These are phyloP conservation scores for Diospyros kaki DNA, from an alignment of 148 eudicot genomes.

Conservation along the genomic window DNA sequence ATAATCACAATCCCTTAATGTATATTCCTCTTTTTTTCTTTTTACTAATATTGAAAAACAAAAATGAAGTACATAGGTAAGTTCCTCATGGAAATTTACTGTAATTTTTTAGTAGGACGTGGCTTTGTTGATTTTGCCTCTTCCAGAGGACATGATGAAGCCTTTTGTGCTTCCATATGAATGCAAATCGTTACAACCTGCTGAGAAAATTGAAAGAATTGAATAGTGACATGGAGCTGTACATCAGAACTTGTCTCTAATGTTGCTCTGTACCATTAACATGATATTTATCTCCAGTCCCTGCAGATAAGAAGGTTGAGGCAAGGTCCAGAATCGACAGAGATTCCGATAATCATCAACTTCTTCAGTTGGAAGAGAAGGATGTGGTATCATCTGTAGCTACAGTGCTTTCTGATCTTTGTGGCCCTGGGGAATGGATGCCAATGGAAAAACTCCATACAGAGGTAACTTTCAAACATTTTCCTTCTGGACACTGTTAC, in stretches of 20 bases:
- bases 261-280: background rate
- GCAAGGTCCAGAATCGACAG: slow-evolving; percentile 71
- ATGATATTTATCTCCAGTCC: background rate
- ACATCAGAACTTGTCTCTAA: background rate
- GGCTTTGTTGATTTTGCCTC: too few species aligned
- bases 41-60: too few species aligned
- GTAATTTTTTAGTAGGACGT: background rate
- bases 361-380: slow-evolving; percentile 75
- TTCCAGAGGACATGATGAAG: background rate
- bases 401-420: slow-evolving; percentile 70
- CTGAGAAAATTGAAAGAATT: background rate
- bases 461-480: slow-evolving; percentile 43
- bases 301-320: slow-evolving; percentile 55
- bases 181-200: background rate
- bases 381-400: slow-evolving; percentile 88
- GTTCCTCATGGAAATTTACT: too few species aligned
- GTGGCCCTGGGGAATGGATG: slow-evolving; percentile 98
- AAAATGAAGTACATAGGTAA: too few species aligned
- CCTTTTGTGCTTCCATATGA: background rate
- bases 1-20: too few species aligned
- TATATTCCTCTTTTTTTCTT: too few species aligned
- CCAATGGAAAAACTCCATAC: slow-evolving; percentile 86
- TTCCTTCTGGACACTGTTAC: too few species aligned
- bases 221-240: background rate
- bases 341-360: slow-evolving; percentile 72